These are phyloP conservation scores for Trametes villosa DNA, from an alignment of 768 basidiomycete genomes.

Conservation along the genomic window DNA sequence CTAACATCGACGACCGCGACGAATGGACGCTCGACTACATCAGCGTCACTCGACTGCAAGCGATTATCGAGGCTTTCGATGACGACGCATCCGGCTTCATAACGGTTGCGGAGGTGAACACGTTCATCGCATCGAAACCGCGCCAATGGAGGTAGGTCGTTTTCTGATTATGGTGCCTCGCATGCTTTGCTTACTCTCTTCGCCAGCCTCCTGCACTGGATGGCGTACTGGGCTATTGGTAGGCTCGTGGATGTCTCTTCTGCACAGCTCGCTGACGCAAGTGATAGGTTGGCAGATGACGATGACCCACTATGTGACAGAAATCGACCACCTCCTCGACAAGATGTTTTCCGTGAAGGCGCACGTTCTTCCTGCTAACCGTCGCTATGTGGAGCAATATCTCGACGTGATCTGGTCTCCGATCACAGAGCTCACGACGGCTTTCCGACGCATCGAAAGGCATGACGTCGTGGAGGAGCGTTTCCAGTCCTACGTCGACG, in stretches of 20 bases:
- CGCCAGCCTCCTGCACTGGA: slow-evolving; percentile 34
- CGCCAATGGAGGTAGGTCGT: slow-evolving; percentile 33
- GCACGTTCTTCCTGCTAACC: slow-evolving; percentile 25
- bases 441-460: slow-evolving; percentile 22
- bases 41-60: slow-evolving; percentile 36
- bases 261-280: background rate
- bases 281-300: slow-evolving; percentile 29
- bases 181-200: background rate
- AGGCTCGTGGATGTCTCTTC: background rate
- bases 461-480: slow-evolving; percentile 30
- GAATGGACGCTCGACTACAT: slow-evolving; percentile 42
- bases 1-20: slow-evolving; percentile 26
- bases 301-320: slow-evolving; percentile 13
- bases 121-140: slow-evolving; percentile 34
- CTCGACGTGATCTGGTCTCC: slow-evolving; percentile 22
- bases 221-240: slow-evolving; percentile 42
- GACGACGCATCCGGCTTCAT: slow-evolving; percentile 44
- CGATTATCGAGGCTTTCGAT: slow-evolving; percentile 44
- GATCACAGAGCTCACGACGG: slow-evolving; percentile 17
- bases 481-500: slow-evolving; percentile 29
- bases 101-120: slow-evolving; percentile 39
- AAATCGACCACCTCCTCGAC: slow-evolving; percentile 19
- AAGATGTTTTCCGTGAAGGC: slow-evolving; percentile 21
- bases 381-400: slow-evolving; percentile 31
- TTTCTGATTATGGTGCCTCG: background rate